phyloP scores from a whole-genome alignment of 2,329 filamentous ascomycete genomes.

The Dactylonectria estremocensis region DNA sequence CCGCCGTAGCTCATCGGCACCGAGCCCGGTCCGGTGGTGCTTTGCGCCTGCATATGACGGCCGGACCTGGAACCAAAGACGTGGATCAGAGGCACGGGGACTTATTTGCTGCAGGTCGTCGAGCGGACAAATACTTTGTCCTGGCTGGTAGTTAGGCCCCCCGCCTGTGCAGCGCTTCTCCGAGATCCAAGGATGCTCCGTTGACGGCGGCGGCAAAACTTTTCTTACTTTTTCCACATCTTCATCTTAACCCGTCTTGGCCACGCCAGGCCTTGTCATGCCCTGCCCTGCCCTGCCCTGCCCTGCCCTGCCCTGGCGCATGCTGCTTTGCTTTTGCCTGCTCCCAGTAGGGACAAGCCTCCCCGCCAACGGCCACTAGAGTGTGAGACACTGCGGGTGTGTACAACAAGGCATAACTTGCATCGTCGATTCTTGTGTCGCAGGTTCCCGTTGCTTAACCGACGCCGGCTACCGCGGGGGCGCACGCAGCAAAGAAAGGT shows the following conservation, averaged over 20 bases:
- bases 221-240: slow-evolving; percentile 34
- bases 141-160: slow-evolving; percentile 6
- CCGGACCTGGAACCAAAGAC: slow-evolving; percentile 28
- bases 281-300: slow-evolving; percentile 35
- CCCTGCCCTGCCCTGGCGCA: slow-evolving; percentile 33
- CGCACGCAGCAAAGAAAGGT: slow-evolving; percentile 20
- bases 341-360: slow-evolving; percentile 26
- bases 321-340: slow-evolving; percentile 37
- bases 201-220: slow-evolving; percentile 43
- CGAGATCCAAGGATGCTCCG: slow-evolving; percentile 47
- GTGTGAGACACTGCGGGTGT: slow-evolving; percentile 41
- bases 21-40: slow-evolving; percentile 31
- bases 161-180: slow-evolving; percentile 24
- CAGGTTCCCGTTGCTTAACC: slow-evolving; percentile 40
- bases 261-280: slow-evolving; percentile 30
- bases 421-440: slow-evolving; percentile 39
- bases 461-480: slow-evolving; percentile 45
- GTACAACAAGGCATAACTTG: slow-evolving; percentile 35
- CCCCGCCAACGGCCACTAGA: slow-evolving; percentile 48
- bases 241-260: slow-evolving; percentile 27
- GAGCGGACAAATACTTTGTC: slow-evolving; percentile 8
- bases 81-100: slow-evolving; percentile 23
- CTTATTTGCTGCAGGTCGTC: not conserved
- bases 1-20: slow-evolving; percentile 18
- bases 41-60: slow-evolving; percentile 21